These are phyloP conservation scores for Aspergillus sp. DNA, from an alignment of 2,329 filamentous ascomycete genomes.

Conservation along the genomic window DNA sequence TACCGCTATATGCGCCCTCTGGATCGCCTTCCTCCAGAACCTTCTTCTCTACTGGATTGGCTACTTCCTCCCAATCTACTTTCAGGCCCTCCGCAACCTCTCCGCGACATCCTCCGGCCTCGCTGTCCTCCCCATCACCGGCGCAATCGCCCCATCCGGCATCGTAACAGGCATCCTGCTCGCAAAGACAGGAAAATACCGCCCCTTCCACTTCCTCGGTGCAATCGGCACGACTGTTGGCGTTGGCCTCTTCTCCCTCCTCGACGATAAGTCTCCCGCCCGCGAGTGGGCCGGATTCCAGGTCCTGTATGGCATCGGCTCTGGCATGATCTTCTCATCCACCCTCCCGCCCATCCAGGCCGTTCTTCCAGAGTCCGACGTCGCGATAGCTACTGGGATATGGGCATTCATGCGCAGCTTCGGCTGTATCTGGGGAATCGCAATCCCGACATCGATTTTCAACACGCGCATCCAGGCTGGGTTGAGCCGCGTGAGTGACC, in stretches of 20 bases:
- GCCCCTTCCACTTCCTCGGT: not conserved
- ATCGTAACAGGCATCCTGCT: not conserved
- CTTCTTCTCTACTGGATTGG: not conserved
- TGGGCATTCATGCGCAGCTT: slow-evolving; percentile 9
- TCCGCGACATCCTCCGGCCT: not conserved
- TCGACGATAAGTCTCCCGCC: not conserved
- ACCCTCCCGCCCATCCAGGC: slow-evolving; percentile 5
- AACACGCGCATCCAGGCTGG: not conserved
- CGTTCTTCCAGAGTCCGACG: not conserved
- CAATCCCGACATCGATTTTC: not conserved
- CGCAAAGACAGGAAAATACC: not conserved
- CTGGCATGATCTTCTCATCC: not conserved
- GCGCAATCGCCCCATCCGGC: not conserved
- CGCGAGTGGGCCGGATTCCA: slow-evolving; percentile 1
- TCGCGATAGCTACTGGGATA: not conserved
- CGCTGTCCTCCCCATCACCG: not conserved
- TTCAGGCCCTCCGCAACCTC: not conserved
- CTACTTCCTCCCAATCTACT: slow-evolving; percentile 7
- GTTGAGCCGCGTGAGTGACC: slow-evolving; percentile 15
- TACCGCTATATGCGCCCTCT: not conserved
- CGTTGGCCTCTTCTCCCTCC: not conserved
- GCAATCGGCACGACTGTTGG: not conserved
- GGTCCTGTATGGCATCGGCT: not conserved
- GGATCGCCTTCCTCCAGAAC: not conserved
- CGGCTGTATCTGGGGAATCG: slow-evolving; percentile 1